Evolutionary conservation across 83 land plant species (phyloP).

Genomic region (Picea abies): DNA sequence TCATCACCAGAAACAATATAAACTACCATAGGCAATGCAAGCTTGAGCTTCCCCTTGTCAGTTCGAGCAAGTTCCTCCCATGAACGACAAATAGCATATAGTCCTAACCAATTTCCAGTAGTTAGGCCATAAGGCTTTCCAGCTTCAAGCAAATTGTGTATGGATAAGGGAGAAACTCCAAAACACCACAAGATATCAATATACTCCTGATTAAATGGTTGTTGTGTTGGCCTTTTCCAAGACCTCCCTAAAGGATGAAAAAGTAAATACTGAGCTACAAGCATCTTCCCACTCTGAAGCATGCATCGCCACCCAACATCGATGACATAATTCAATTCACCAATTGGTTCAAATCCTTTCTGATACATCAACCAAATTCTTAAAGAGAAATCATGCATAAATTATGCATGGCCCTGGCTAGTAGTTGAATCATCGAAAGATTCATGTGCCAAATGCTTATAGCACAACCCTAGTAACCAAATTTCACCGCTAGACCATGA

Average conservation of each 20-base stretch:
- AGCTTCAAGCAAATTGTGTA: conserved; percentile 86
- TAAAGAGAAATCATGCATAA: conserved; percentile 79
- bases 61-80: conserved; percentile 74
- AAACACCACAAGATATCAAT: conserved; percentile 82
- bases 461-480: conserved; percentile 89
- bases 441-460: conserved; percentile 49
- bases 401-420: conserved; percentile 41
- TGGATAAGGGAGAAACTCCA: conserved; percentile 76
- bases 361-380: conserved; percentile 90
- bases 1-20: conserved; percentile 97
- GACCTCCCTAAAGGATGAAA: conserved; percentile 76
- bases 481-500: conserved; percentile 56
- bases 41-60: conserved; percentile 24
- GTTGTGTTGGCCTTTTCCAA: conserved; percentile 61
- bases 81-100: conserved; percentile 94
- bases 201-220: conserved; percentile 78
- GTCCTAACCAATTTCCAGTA: conserved; percentile 97
- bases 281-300: conserved; percentile 99
- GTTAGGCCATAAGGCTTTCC: conserved; percentile 83
- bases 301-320: conserved; percentile 98
- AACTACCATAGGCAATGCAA: conserved; percentile 68
- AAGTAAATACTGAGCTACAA: conserved; percentile 88
- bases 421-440: conserved; percentile 23
- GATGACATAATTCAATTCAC: conserved; percentile 68
- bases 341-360: conserved; percentile 88